A percentile compares a stretch with the other conserved stretches of the same genome.
Conservation (phyloP, 768 basidiomycete species). For the Termitomyces sp. region DNA sequence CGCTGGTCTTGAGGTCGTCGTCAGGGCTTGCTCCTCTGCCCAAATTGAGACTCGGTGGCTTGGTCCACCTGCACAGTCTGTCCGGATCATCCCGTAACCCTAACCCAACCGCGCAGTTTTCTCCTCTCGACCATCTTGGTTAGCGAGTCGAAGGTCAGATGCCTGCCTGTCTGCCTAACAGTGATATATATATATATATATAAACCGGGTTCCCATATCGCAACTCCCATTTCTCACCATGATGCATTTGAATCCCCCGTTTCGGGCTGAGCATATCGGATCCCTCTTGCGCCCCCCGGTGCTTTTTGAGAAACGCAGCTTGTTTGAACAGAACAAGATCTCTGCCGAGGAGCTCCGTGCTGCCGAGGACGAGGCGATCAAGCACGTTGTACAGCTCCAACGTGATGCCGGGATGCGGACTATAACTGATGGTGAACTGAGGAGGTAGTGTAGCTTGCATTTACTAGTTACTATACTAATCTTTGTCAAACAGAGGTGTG, state of each 20-base stretch:
- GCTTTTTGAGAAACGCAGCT: conserved; percentile 43
- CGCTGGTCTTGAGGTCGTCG: conserved; percentile 45
- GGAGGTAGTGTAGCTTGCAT: conserved; percentile 19
- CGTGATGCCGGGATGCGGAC: conserved; percentile 48
- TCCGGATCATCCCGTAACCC: conserved; percentile 31
- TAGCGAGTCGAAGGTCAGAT: no score
- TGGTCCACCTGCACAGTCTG: conserved; percentile 31
- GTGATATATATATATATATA: no score
- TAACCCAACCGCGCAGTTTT: conserved; percentile 18
- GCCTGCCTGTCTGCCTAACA: no score
- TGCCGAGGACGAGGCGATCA: conserved; percentile 49
- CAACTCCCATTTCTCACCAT: not conserved
- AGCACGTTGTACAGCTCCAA: conserved; percentile 47
- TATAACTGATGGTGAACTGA: conserved; percentile 60
- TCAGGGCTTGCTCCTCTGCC: conserved; percentile 25
- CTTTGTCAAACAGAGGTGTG: conserved; percentile 38
- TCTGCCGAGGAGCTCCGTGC: conserved; percentile 36
- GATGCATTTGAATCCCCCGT: conserved; percentile 31
- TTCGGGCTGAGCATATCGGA: conserved; percentile 55
- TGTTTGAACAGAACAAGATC: conserved; percentile 35
- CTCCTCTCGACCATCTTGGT: not conserved
- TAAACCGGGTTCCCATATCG: no score
- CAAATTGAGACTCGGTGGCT: conserved; percentile 33
- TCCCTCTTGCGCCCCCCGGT: conserved; percentile 49
- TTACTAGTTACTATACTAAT: not conserved